Conservation (phyloP, 164 flowering plant genomes). For the Macadamia integrifolia region DNA sequence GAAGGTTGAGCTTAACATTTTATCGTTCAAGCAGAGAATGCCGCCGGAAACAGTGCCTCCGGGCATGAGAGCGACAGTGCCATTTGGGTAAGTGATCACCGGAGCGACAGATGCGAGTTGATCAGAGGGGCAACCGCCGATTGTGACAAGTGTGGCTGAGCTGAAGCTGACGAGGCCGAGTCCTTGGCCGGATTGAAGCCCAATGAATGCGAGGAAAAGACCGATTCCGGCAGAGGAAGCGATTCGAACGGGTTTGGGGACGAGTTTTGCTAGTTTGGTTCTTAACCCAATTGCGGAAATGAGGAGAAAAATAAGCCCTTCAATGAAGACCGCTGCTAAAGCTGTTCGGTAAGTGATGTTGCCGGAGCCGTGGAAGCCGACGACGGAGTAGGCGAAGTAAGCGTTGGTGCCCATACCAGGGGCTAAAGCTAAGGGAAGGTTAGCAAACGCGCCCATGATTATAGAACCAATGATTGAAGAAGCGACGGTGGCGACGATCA, state of each 20-base stretch:
- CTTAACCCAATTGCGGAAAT: slow-evolving; percentile 77
- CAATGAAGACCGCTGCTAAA: slow-evolving; percentile 66
- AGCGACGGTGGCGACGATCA: slow-evolving; percentile 77
- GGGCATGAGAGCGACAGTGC: slow-evolving; percentile 48
- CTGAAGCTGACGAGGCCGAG: slow-evolving; percentile 72
- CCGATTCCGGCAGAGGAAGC: slow-evolving; percentile 88
- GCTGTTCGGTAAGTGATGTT: slow-evolving; percentile 52
- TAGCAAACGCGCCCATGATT: slow-evolving; percentile 79
- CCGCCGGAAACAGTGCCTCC: slow-evolving; percentile 65
- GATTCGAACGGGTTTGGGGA: slow-evolving; percentile 77
- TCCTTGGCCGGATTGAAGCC: slow-evolving; percentile 73
- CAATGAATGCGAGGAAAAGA: slow-evolving; percentile 81
- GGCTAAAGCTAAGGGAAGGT: slow-evolving; percentile 75
- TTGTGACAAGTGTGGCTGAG: slow-evolving; percentile 66
- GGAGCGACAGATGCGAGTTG: slow-evolving; percentile 56
- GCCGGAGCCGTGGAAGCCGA: slow-evolving; percentile 90
- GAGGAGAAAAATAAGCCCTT: slow-evolving; percentile 62
- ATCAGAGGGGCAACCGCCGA: slow-evolving; percentile 67
- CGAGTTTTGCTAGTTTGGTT: slow-evolving; percentile 62
- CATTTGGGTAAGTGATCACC: slow-evolving; percentile 46
- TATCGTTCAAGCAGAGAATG: slow-evolving; percentile 42
- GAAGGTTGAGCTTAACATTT: slow-evolving; percentile 84
- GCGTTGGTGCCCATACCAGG: slow-evolving; percentile 96
- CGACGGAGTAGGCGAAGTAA: slow-evolving; percentile 86
- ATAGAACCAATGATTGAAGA: slow-evolving; percentile 73